Conservation (phyloP, 2,329 filamentous ascomycete species). For the Apiospora arundinis region DNA sequence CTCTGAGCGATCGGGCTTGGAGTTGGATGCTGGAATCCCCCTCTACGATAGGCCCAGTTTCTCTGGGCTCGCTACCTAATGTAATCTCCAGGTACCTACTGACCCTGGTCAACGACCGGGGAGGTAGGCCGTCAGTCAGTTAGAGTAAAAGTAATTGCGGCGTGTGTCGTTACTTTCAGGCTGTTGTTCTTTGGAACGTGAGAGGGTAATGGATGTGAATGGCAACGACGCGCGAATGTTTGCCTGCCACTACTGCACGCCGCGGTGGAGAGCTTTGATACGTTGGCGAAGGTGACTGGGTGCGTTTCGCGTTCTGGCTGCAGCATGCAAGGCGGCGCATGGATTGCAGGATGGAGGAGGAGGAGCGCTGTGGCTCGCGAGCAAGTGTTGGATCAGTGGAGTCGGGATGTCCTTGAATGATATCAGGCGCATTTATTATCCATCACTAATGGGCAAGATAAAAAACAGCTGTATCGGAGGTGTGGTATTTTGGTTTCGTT, state of each 20-base stretch:
- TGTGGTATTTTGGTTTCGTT: background rate
- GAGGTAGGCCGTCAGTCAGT: slow-evolving; percentile 10
- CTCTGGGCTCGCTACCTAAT: slow-evolving; percentile 9
- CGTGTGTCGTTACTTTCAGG: background rate
- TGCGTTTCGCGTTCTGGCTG: slow-evolving; percentile 10
- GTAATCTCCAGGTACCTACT: slow-evolving; percentile 11
- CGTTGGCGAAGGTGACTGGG: slow-evolving; percentile 14
- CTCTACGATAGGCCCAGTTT: slow-evolving; percentile 8
- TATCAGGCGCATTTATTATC: slow-evolving; percentile 18
- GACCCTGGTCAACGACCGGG: slow-evolving; percentile 15
- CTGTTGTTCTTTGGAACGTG: background rate
- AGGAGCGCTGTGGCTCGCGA: background rate
- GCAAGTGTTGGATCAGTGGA: background rate
- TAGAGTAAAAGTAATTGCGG: background rate
- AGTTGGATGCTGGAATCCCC: slow-evolving; percentile 6
- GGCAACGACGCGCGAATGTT: slow-evolving; percentile 3
- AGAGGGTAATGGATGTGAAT: background rate
- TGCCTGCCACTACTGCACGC: background rate
- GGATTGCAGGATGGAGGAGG: slow-evolving; percentile 13
- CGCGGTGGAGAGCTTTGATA: background rate
- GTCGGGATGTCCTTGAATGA: background rate
- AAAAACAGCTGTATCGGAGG: background rate
- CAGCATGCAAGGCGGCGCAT: slow-evolving; percentile 15
- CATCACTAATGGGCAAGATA: background rate
- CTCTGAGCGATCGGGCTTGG: slow-evolving; percentile 5